Conservation (phyloP, 1,139 yeast genomes). For the Hansenula anomala region DNA sequence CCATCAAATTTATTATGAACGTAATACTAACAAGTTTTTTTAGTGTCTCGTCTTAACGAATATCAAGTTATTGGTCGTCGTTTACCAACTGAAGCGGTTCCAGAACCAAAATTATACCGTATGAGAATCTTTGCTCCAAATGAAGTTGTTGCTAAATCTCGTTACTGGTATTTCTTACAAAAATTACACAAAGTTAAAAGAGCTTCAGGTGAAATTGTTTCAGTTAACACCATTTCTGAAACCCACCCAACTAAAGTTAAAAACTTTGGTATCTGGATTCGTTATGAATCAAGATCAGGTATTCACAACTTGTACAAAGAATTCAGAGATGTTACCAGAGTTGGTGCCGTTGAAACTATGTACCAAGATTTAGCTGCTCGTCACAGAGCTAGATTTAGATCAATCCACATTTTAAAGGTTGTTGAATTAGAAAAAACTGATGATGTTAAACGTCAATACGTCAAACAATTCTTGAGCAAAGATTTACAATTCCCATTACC, state of each 20-base stretch:
- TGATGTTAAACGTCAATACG: constrained; percentile 99
- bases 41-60: constrained; percentile 94
- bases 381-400: constrained; percentile 99
- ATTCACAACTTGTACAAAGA: constrained; percentile 99
- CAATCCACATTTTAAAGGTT: constrained; percentile 97
- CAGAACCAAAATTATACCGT: constrained; percentile 99
- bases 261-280: constrained; percentile 99
- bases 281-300: constrained; percentile 99
- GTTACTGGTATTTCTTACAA: constrained; percentile 99
- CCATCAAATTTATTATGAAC: no score
- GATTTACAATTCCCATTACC: constrained; percentile 99
- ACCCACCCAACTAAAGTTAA: constrained; percentile 98
- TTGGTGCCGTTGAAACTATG: constrained; percentile 97
- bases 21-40: constrained; percentile 20
- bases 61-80: constrained; percentile 99
- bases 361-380: constrained; percentile 99
- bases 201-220: constrained; percentile 98
- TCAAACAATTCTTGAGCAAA: constrained; percentile 93
- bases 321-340: constrained; percentile 99
- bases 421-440: constrained; percentile 97
- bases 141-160: constrained; percentile 98
- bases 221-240: constrained; percentile 89
- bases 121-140: constrained; percentile 99
- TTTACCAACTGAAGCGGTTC: constrained; percentile 98
- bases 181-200: constrained; percentile 99